Evolutionary conservation across 495 filamentous ascomycete genomes (phyloP).

Genomic region (Neurospora sp.): DNA sequence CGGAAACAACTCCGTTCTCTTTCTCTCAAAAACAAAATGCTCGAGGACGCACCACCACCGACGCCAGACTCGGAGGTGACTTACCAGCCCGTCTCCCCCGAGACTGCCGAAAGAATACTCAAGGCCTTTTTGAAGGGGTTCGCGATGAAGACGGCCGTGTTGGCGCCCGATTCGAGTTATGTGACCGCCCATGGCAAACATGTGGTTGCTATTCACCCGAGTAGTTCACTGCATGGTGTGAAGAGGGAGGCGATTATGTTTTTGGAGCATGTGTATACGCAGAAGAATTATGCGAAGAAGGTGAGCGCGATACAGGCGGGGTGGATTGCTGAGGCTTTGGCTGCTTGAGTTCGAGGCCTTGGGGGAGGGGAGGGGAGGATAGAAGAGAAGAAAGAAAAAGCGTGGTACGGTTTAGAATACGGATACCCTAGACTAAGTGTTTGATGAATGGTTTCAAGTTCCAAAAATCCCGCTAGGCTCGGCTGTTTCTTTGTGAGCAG

Average conservation of each 20-base stretch:
- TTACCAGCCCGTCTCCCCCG: constrained; percentile 38
- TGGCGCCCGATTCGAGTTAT: constrained; percentile 79
- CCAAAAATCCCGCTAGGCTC: no score
- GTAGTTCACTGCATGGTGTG: constrained; percentile 63
- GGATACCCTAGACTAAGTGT: no score
- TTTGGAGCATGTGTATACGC: constrained; percentile 90
- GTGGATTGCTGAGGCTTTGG: constrained; percentile 70
- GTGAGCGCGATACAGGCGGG: constrained; percentile 80
- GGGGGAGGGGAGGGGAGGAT: no score
- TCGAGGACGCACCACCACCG: constrained; percentile 21
- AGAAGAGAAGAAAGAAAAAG: no score
- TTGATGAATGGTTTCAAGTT: no score
- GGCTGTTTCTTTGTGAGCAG: no score
- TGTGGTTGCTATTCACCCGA: constrained; percentile 82
- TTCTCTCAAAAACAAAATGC: constrained; percentile 40
- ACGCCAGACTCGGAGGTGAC: constrained; percentile 33
- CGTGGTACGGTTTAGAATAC: no score
- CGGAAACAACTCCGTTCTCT: constrained; percentile 74
- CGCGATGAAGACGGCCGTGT: constrained; percentile 66
- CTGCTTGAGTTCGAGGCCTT: constrained; percentile 1
- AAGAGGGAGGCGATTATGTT: constrained; percentile 94
- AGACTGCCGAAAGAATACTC: constrained; percentile 48
- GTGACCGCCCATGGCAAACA: constrained; percentile 76
- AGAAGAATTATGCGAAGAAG: constrained; percentile 78
- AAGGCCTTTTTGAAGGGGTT: constrained; percentile 79